Percentiles rank a stretch among this genome's conserved stretches.
phyloP scores from a whole-genome alignment of 768 basidiomycete genomes.

The Psilocybe cubensis region DNA sequence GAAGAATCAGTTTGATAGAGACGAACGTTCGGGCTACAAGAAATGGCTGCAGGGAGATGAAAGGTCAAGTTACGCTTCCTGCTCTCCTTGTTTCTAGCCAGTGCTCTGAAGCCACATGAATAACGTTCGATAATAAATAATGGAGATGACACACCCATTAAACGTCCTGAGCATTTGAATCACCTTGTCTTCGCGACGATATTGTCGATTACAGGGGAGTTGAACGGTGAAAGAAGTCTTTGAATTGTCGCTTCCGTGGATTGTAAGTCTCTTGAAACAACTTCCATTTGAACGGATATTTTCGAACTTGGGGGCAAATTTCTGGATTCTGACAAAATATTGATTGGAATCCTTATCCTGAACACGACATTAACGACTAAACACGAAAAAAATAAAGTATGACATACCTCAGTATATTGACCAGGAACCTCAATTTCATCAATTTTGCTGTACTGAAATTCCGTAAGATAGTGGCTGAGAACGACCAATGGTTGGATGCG shows the following conservation, averaged over 20 bases:
- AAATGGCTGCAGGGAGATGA: constrained; percentile 87
- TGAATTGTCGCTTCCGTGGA: constrained; percentile 92
- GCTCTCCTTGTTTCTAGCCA: constrained; percentile 88
- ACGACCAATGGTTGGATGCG: constrained; percentile 84
- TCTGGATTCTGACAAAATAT: constrained; percentile 87
- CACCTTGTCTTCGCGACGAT: constrained; percentile 90
- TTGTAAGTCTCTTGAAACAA: constrained; percentile 88
- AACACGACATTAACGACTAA: constrained; percentile 7
- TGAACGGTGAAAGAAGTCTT: constrained; percentile 90
- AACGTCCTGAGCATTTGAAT: constrained; percentile 94
- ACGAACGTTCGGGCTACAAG: constrained; percentile 81
- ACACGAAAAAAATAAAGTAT: no score
- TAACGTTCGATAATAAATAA: neutral
- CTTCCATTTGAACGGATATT: constrained; percentile 85
- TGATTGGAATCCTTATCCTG: constrained; percentile 96
- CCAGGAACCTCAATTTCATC: constrained; percentile 99
- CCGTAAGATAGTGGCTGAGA: constrained; percentile 90
- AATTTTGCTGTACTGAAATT: constrained; percentile 97
- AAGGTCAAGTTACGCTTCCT: constrained; percentile 91
- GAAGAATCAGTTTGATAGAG: constrained; percentile 92
- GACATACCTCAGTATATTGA: constrained; percentile 90
- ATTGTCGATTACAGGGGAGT: constrained; percentile 80
- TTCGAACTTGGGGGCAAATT: constrained; percentile 90
- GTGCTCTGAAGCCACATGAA: constrained; percentile 51
- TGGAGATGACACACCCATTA: constrained; percentile 65